Base-by-base conservation (phyloP, 208 protist genomes). In the Wallacemonas sp. region DNA sequence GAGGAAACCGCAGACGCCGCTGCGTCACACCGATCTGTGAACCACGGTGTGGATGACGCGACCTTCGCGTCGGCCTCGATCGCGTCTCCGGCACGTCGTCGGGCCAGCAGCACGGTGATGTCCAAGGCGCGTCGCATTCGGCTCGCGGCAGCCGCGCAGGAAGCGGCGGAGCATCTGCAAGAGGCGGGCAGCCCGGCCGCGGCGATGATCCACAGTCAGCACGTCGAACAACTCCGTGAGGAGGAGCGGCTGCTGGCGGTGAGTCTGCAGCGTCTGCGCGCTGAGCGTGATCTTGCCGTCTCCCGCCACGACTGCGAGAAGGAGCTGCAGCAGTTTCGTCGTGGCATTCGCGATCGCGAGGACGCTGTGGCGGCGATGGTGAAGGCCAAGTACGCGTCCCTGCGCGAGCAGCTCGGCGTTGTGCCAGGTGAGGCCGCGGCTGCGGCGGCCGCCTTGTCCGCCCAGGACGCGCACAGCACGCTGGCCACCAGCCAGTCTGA, bases 181-280 rank as follows among this genome's bases (percentile, higher is more conserved):
- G 68, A 34, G 8, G 65, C 65, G 14, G 23, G 52, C 66, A 79
- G 60, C 29, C 76, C 77, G 27, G 74, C 68, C 26, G 61, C 68
- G 0, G 74, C 76, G 2, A 52, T 71, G 3, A 58, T 87, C 23
- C 80, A 73, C 61, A 76, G 78, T 30, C 78, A 85, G 49, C 80
- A 78, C 2, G 66, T 89, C 6, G 61, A 74, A 27, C 68, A 83
- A 57, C 74, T 83, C 55, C 77, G 79, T 5, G 74, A 68, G 3
- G 86, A 92, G 68, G 80, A 87, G 68, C 62, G 65, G 49, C 66
- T 92, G 44, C 68, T 92, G 23, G 68, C 52, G n/a, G 80, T 77
- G 21, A 85, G 79, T 9, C 68, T 92, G 55, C 67, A 72, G 33
- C 74, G 86, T 0, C 72, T 89, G 30, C 54, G 69, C 39, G 86